Base-by-base conservation (phyloP, 306 rosid species). In the Pachyrhizus erosus region DNA sequence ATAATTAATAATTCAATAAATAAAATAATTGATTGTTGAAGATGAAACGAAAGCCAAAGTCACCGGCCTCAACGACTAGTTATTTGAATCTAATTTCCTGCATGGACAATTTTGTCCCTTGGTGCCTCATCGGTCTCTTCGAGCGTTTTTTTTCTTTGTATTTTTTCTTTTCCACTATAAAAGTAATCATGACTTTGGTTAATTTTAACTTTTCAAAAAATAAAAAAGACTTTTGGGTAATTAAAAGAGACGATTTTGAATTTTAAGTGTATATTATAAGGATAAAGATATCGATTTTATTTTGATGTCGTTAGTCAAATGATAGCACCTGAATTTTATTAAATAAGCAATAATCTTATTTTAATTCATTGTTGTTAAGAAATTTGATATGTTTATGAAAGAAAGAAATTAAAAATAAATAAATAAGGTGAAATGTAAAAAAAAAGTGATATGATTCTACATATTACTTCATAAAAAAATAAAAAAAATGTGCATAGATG, bases 31-130 rank as follows among this genome's bases (percentile, higher is more conserved):
- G 1, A 43, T 31, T 42, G 54, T 39, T 5, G 7, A 29, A 33
- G 70, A 31, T 17, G 70, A 18, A 67, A 12, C 1, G 55, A 3
- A 69, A 42, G 45, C 37, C 0, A 8, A 14, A 70, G 18, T 40
- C 55, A 43, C 75, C 37, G 37, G 13, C 57, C 14, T 70, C 75
- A 70, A 70, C 75, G 57, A 43, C 75, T 70, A 70, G 13, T 70
- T 70, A 43, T 70, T 70, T 70, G 57, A 70, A 70, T 43, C 55
- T 23, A 70, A 14, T 24, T 70, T 24, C 3, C 23, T 12, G 14
- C 0, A 43, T 12, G 39, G 75, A 70, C 57, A 2, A 43, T 42
- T 69, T 40, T 69, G 2, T 0, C 73, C 74, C 18, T 42, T 29
- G 0, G 15, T 43, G 1, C 15, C 29, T 67, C 21, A 2, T 15